phyloP scores from a whole-genome alignment of 805 yeast species.

The Saturnispora bothae region DNA sequence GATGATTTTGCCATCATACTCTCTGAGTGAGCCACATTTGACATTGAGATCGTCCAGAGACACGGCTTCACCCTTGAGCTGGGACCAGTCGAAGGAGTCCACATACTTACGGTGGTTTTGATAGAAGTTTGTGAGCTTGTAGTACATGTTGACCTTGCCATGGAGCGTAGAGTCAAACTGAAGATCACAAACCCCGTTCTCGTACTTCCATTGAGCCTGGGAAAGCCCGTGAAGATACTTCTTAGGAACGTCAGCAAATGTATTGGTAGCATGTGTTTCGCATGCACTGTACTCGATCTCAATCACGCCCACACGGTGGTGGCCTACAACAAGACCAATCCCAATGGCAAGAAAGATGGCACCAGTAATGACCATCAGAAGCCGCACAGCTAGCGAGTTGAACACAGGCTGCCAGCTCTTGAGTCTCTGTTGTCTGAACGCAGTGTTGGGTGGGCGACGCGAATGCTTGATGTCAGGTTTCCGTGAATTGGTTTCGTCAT shows the following conservation, averaged over 20 bases:
- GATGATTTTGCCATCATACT: constrained; percentile 31
- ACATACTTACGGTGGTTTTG: constrained; percentile 96
- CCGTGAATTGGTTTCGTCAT: too few relatives aligned
- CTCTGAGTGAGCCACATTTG: constrained; percentile 44
- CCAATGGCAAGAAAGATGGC: constrained; percentile 87
- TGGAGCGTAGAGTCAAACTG: constrained; percentile 59
- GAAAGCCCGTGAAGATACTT: constrained; percentile 37
- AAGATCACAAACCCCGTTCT: constrained; percentile 45
- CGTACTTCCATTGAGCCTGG: constrained; percentile 49
- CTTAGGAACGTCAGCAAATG: constrained; percentile 44
- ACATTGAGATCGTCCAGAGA: constrained; percentile 36
- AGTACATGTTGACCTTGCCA: constrained; percentile 67
- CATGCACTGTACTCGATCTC: constrained; percentile 72
- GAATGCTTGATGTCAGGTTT: too few relatives aligned
- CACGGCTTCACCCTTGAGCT: constrained; percentile 69
- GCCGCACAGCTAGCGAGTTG: constrained; percentile 85
- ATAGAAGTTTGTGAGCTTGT: constrained; percentile 78
- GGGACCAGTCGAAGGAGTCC: constrained; percentile 69
- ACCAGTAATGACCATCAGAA: constrained; percentile 64
- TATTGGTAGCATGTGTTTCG: constrained; percentile 26
- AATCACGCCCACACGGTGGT: constrained; percentile 67
- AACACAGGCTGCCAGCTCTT: constrained; percentile 75
- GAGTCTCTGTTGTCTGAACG: constrained; percentile 63
- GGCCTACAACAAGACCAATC: constrained; percentile 68
- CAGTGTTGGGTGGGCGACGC: constrained; percentile 58